These are phyloP conservation scores for Phytophthora crassamura DNA, from an alignment of 352 stramenopile species.

Conservation along the genomic window DNA sequence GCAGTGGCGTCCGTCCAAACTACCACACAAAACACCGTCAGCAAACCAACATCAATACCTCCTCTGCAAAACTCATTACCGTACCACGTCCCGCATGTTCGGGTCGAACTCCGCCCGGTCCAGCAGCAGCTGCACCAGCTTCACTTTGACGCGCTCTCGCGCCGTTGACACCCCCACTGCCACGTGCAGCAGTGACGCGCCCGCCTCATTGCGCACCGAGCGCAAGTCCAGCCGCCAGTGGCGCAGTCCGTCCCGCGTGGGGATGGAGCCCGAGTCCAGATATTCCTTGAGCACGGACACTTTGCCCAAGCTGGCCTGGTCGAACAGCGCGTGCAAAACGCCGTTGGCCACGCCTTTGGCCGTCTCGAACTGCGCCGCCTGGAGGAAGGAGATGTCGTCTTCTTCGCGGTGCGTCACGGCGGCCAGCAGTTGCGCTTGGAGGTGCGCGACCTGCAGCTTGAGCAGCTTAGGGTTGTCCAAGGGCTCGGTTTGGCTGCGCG, in stretches of 20 bases:
- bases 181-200: slow-evolving; percentile 69
- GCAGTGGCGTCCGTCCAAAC: slow-evolving; percentile 78
- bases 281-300: slow-evolving; percentile 57
- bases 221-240: slow-evolving; percentile 77
- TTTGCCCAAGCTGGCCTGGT: slow-evolving; percentile 71
- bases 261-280: slow-evolving; percentile 75
- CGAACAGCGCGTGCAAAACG: slow-evolving; percentile 80
- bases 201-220: slow-evolving; percentile 68
- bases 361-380: slow-evolving; percentile 60
- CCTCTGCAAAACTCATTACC: not conserved
- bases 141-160: slow-evolving; percentile 69
- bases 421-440: slow-evolving; percentile 50
- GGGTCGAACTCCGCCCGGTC: slow-evolving; percentile 76
- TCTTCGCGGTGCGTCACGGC: slow-evolving; percentile 67
- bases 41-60: not conserved
- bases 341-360: slow-evolving; percentile 81
- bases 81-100: slow-evolving; percentile 70
- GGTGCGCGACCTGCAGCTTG: slow-evolving; percentile 57
- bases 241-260: slow-evolving; percentile 74
- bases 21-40: slow-evolving; percentile 25
- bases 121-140: slow-evolving; percentile 70
- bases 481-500: slow-evolving; percentile 9
- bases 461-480: slow-evolving; percentile 35
- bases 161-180: slow-evolving; percentile 74
- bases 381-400: slow-evolving; percentile 65